Evolutionary conservation across 495 filamentous ascomycete species (phyloP).

Genomic region (Daldinia decipiens): DNA sequence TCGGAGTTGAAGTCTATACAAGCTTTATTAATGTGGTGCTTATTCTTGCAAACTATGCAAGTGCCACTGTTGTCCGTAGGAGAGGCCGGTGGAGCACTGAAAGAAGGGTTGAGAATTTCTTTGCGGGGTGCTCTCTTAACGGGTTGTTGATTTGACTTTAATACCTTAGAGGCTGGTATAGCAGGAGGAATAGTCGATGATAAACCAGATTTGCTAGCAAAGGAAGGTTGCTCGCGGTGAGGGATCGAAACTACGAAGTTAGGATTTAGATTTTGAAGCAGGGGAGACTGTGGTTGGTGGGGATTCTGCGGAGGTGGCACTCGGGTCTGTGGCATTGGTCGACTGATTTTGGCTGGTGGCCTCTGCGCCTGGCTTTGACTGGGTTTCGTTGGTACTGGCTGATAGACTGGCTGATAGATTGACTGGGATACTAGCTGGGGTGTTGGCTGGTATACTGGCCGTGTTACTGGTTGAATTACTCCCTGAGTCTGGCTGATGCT

Average conservation of each 20-base stretch:
- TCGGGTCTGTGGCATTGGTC: neutral
- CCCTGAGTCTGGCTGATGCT: neutral
- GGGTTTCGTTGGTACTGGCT: neutral
- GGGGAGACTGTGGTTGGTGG: neutral
- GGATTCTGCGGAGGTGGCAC: neutral
- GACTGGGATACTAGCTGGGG: neutral
- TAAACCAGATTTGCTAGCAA: neutral
- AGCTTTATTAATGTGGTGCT: constrained; percentile 39
- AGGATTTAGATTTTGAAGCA: neutral
- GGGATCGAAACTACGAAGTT: constrained; percentile 17
- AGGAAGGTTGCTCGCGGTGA: neutral
- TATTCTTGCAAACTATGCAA: constrained; percentile 49
- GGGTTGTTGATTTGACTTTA: neutral
- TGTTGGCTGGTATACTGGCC: too few relatives aligned
- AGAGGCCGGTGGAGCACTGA: constrained; percentile 6
- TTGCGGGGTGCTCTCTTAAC: neutral
- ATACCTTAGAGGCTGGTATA: constrained; percentile 3
- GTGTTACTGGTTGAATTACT: neutral
- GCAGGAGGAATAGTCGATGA: neutral
- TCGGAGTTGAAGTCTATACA: constrained; percentile 51
- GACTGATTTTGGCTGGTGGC: neutral
- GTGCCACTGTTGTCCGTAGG: constrained; percentile 18
- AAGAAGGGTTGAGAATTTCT: neutral
- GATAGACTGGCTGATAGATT: too few relatives aligned
- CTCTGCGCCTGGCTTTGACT: neutral